These are phyloP conservation scores for Skeletonema costatum DNA, from an alignment of 108 stramenopile species.

Conservation along the genomic window DNA sequence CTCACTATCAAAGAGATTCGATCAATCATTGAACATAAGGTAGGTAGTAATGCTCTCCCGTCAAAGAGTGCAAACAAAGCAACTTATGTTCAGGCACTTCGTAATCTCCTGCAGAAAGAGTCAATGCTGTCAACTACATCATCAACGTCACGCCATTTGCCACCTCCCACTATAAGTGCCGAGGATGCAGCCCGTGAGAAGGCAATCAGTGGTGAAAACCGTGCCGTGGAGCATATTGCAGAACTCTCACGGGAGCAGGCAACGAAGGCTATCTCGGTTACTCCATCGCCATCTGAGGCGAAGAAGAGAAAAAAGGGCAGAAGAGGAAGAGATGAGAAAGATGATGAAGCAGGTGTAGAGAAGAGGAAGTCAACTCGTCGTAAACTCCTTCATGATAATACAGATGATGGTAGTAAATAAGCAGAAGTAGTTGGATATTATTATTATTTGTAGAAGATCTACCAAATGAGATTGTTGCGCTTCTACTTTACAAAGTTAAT, in stretches of 20 bases:
- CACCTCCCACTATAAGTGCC: slow-evolving; percentile 47
- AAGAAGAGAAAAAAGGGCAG: neutral
- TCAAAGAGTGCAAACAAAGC: slow-evolving; percentile 45
- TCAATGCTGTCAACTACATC: neutral
- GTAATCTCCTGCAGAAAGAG: slow-evolving; percentile 12
- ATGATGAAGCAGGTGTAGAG: neutral
- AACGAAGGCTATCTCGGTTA: slow-evolving; percentile 41
- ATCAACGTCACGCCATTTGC: neutral
- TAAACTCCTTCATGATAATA: neutral
- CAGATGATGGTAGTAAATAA: no score
- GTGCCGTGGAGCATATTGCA: slow-evolving; percentile 76
- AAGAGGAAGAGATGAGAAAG: neutral
- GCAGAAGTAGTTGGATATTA: slow-evolving; percentile 54
- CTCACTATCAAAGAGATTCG: slow-evolving; percentile 68
- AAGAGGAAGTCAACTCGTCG: slow-evolving; percentile 3
- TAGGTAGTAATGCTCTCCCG: slow-evolving; percentile 20
- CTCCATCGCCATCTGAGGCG: slow-evolving; percentile 22
- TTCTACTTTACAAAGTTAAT: no score
- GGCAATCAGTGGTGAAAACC: slow-evolving; percentile 60
- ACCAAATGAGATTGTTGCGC: no score
- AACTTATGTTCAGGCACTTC: slow-evolving; percentile 39
- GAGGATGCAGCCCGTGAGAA: slow-evolving; percentile 72
- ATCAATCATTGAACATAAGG: slow-evolving; percentile 33
- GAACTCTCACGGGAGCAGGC: slow-evolving; percentile 65
- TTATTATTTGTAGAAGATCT: no score